Base-by-base conservation (phyloP, 257 asterid species). In the Solanum peruvianum region DNA sequence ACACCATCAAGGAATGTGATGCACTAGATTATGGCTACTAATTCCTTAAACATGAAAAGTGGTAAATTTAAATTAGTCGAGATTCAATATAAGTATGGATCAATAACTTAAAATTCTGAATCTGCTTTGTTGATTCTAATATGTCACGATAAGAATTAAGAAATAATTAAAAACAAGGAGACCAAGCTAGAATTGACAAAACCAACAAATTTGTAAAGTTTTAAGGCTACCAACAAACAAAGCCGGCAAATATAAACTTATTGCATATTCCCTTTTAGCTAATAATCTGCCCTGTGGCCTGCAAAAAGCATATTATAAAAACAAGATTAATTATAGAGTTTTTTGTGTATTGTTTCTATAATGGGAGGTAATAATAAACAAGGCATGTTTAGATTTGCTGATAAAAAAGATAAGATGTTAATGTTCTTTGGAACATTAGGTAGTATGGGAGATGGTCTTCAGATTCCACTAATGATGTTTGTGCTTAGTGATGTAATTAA, bases 381-480 rank as follows among this genome's bases (percentile, higher is more conserved):
- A 14, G 98, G 97, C 85, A 93, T 95, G 58, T 94, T 95, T 83
- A 90, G 97, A 23, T 95, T 94, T 87, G 98, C 98, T 9, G 98
- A 95, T 71, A 64, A 89, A 72, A 84, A 56, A 29, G 98, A 95
- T 91, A 95, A 93, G 88, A 1, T 94, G 82, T 90, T 94, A 45
- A 95, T 95, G 97, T 89, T 91, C 3, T 87, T 94, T 6, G 98
- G 98, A 39, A 92, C 95, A 14, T 83, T 95, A 85, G 98, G 98
- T 11, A 93, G 98, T 90, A 92, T 95, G 27, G 98, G 98, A 88
- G 98, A 95, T 93, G 98, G 98, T n/a, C 52, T 95, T 87, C 98
- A 95, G 85, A 85, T 95, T 88, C 98, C 98, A 41, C 93, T 95
- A 20, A 93, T 75, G 91, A 95, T 95, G 98, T 95, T 86, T 85